Conservation (phyloP, 1,139 yeast genomes). For the Tardiomyces blankii region DNA sequence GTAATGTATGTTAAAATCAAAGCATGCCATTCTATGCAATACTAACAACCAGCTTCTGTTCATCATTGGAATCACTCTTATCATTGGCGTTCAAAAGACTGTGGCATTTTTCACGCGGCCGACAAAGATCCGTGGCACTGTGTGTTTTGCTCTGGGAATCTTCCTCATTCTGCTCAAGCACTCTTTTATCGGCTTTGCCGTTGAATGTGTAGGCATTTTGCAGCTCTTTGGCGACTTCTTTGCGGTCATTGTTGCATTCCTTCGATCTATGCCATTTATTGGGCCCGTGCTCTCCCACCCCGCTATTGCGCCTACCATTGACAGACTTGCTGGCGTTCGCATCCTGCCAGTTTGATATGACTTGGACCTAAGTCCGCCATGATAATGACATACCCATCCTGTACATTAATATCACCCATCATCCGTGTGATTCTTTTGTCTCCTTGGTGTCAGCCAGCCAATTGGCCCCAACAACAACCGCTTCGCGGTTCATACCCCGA, state of each 20-base stretch:
- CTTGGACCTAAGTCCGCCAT: not conserved
- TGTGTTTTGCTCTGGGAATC: conserved; percentile 70
- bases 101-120: conserved; percentile 78
- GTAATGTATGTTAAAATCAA: conserved; percentile 39
- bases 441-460: too few relatives aligned
- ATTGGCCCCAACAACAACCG: too few relatives aligned
- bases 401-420: not conserved
- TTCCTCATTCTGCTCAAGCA: conserved; percentile 60
- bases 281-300: conserved; percentile 85
- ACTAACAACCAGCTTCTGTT: conserved; percentile 36
- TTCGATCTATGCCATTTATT: conserved; percentile 77
- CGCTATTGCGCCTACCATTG: conserved; percentile 60
- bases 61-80: conserved; percentile 68
- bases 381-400: not conserved
- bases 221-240: conserved; percentile 88
- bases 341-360: conserved; percentile 44
- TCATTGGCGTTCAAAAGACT: conserved; percentile 84
- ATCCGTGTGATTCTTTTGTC: too few relatives aligned
- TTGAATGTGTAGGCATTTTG: conserved; percentile 80
- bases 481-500: too few relatives aligned
- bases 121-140: conserved; percentile 72
- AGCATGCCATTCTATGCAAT: not conserved
- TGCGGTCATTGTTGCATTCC: conserved; percentile 80
- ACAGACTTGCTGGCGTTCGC: conserved; percentile 51
- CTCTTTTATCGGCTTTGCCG: conserved; percentile 73